Conservation (phyloP, 352 stramenopile species). For the Pythium vanterpoolii region DNA sequence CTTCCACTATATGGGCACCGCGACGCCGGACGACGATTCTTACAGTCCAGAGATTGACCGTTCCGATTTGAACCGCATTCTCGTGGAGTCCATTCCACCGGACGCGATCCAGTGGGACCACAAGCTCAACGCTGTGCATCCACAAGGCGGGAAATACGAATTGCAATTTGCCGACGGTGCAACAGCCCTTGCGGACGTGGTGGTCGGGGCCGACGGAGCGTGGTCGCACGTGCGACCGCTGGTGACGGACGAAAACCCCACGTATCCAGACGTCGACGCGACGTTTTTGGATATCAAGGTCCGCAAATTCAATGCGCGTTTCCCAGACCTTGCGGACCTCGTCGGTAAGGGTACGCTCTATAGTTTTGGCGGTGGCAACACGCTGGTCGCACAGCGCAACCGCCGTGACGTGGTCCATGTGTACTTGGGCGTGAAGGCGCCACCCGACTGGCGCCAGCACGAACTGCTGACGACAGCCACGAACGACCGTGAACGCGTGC, state of each 20-base stretch:
- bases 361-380: constrained; percentile 9
- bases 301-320: constrained; percentile 13
- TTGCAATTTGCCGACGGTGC: constrained; percentile 6
- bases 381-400: constrained; percentile 21
- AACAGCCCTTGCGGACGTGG: background rate
- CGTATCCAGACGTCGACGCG: constrained; percentile 4
- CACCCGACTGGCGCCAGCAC: constrained; percentile 5
- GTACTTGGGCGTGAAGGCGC: constrained; percentile 17
- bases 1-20: constrained; percentile 2
- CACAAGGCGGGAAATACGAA: background rate
- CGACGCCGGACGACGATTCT: background rate
- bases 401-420: constrained; percentile 14
- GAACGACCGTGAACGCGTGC: constrained; percentile 2
- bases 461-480: background rate
- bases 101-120: constrained; percentile 19
- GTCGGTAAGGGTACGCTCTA: constrained; percentile 21
- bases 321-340: constrained; percentile 5
- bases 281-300: constrained; percentile 14
- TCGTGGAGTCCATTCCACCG: constrained; percentile 10
- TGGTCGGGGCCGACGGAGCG: constrained; percentile 14
- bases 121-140: constrained; percentile 1
- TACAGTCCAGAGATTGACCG: constrained; percentile 24
- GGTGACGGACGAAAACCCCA: constrained; percentile 4
- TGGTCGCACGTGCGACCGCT: constrained; percentile 18
- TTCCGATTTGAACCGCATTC: constrained; percentile 4